Base-by-base conservation (phyloP, 228 moss, liverwort and hornwort genomes). In the Sphagnum magellanicum region DNA sequence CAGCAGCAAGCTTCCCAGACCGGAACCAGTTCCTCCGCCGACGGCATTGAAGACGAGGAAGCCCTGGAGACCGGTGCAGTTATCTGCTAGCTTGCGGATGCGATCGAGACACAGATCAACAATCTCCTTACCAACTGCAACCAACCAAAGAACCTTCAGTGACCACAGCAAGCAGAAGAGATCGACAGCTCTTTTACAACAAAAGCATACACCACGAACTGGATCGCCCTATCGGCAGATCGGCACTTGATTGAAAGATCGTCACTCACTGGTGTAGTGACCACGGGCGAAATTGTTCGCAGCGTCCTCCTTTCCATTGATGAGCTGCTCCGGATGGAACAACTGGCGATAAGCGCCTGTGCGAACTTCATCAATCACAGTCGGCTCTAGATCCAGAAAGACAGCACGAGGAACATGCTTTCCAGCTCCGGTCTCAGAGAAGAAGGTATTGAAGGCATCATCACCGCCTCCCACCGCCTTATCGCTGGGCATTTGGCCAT, bases 391-490 rank as follows among this genome's bases (percentile, higher is more conserved):
- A 68, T 68, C 67, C 6, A 68, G 67, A 55, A 68, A 68, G 16
- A 68, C 67, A 10, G 67, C 67, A 68, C 67, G 67, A 55, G 67
- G 67, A 4, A 68, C 67, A 12, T 68, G 67, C 67, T 68, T 68
- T 1, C 67, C 67, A 6, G 67, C 67, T 13, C 67, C 67, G 6
- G 67, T 68, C 46, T 68, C 67, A 6, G 67, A 68, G 67, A 68
- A 68, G 5, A 68, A 68, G 4, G 67, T 68, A 53, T 68, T 68
- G 67, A 68, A 68, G 53, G 67, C 67, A 46, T 68, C 67, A 13
- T 68, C 67, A 11, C 67, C 67, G 6, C 67, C 67, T 17, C 67
- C 67, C 8, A 68, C 67, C 4, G 67, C n/a, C 17, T 68, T 68
- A 10, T 68, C 67, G 47, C 53, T 55, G 3, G 67, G 67, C 67